phyloP scores from a whole-genome alignment of 495 filamentous ascomycete genomes.

The Bryoglossum gracile region DNA sequence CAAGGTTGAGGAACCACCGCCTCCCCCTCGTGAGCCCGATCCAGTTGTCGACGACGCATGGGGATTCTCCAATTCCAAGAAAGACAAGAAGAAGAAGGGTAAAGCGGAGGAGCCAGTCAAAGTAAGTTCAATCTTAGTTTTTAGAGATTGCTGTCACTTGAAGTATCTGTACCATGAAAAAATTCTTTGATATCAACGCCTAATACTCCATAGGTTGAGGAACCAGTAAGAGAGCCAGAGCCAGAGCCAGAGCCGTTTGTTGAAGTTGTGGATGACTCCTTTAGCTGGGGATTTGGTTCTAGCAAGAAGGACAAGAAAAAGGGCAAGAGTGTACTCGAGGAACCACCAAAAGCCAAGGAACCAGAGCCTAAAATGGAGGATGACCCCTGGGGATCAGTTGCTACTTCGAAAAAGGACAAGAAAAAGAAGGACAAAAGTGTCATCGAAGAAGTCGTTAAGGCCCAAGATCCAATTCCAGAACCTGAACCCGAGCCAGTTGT shows the following conservation, averaged over 20 bases:
- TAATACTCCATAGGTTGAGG: conserved; percentile 6
- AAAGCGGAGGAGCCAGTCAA: conserved; percentile 24
- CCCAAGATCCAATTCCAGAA: conserved; percentile 14
- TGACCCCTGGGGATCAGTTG: conserved; percentile 17
- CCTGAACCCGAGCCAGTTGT: conserved; percentile 28
- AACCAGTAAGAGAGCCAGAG: not conserved
- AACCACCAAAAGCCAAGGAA: conserved; percentile 4
- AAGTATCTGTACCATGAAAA: conserved; percentile 25
- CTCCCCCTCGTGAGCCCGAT: conserved; percentile 28
- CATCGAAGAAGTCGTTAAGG: conserved; percentile 23
- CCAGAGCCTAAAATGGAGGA: conserved; percentile 16
- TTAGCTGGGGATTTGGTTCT: conserved; percentile 26
- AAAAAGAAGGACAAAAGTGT: conserved; percentile 21
- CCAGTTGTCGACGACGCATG: conserved; percentile 7
- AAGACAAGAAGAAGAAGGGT: conserved; percentile 30
- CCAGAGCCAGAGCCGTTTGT: conserved; percentile 14
- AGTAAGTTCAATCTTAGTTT: too few relatives aligned
- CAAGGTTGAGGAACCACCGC: not conserved
- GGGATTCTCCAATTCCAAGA: conserved; percentile 22
- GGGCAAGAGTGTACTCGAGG: conserved; percentile 15
- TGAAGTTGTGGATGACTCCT: conserved; percentile 18
- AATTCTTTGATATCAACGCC: too few relatives aligned
- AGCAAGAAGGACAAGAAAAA: conserved; percentile 36
- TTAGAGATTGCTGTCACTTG: too few relatives aligned
- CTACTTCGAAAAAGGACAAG: conserved; percentile 19